Percentiles rank a stretch among this genome's conserved stretches.
Conservation (phyloP, 2,329 filamentous ascomycete species). For the Davidsoniella australis region DNA sequence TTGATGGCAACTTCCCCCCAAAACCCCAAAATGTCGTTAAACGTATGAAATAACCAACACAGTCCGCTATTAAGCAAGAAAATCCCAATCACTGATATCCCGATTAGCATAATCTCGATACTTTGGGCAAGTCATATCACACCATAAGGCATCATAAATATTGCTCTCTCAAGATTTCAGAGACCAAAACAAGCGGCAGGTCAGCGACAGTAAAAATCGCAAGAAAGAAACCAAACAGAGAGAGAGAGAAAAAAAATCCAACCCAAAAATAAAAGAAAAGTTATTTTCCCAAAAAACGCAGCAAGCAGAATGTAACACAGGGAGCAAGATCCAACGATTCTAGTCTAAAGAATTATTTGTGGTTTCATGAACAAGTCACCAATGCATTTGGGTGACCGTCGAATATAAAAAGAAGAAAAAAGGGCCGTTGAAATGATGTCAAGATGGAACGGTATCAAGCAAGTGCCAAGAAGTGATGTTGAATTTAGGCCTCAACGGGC, state of each 20-base stretch:
- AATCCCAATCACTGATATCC: neutral
- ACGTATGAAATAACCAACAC: neutral
- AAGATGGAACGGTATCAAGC: too few relatives aligned
- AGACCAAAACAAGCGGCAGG: neutral
- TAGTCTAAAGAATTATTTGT: too few relatives aligned
- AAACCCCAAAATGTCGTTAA: neutral
- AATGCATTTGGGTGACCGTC: too few relatives aligned
- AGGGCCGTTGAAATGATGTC: too few relatives aligned
- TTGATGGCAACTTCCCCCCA: neutral
- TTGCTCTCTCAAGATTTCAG: too few relatives aligned
- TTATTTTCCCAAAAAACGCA: too few relatives aligned
- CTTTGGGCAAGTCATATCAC: too few relatives aligned
- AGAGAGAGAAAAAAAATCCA: slow-evolving; percentile 15
- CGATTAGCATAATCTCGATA: too few relatives aligned
- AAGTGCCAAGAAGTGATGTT: neutral
- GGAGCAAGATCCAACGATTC: neutral
- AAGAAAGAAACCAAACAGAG: slow-evolving; percentile 1
- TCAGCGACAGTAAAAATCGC: neutral
- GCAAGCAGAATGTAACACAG: neutral
- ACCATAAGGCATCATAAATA: too few relatives aligned
- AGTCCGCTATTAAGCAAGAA: neutral
- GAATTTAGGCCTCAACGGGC: slow-evolving; percentile 6
- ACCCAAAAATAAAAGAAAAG: neutral
- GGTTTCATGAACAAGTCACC: too few relatives aligned
- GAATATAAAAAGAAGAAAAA: too few relatives aligned